Conservation (phyloP, 2,329 filamentous ascomycete species). For the Aspergillus tamarii region DNA sequence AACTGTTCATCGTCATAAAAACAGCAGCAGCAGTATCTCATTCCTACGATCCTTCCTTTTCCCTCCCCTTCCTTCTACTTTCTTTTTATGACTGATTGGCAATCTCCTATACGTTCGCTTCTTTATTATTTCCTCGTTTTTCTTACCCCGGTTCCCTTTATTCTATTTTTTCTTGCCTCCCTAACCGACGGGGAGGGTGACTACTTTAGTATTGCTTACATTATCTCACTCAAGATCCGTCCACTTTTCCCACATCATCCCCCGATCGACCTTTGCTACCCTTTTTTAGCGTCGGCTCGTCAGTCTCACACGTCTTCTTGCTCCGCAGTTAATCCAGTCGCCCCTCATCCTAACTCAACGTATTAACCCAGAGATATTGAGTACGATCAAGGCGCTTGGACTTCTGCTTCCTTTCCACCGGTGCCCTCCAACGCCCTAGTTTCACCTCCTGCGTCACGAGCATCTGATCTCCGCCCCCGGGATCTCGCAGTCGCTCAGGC, state of each 20-base stretch:
- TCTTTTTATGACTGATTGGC: background rate
- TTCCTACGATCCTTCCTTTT: background rate
- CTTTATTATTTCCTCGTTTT: background rate
- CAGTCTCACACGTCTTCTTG: conserved; percentile 27
- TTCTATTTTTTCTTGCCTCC: conserved; percentile 4
- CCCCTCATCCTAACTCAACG: conserved; percentile 25
- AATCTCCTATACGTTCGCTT: background rate
- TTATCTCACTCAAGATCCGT: conserved; percentile 29
- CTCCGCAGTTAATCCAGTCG: conserved; percentile 30
- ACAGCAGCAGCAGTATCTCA: background rate
- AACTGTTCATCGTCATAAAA: background rate
- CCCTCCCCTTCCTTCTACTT: no score
- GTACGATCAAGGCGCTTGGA: conserved; percentile 8
- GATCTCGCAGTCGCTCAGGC: conserved; percentile 27
- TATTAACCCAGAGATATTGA: background rate
- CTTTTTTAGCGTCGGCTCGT: conserved; percentile 30
- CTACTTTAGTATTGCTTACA: conserved; percentile 25
- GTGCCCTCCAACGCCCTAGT: conserved; percentile 18
- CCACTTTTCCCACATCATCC: conserved; percentile 29
- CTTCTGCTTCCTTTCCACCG: conserved; percentile 12
- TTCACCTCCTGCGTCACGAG: conserved; percentile 24
- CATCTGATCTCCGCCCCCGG: conserved; percentile 21
- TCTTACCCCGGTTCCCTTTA: background rate
- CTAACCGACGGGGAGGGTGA: conserved; percentile 5
- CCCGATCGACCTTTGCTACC: conserved; percentile 28